Conservation (phyloP, 31 red algal species). For the Asparagopsis taxiformis region DNA sequence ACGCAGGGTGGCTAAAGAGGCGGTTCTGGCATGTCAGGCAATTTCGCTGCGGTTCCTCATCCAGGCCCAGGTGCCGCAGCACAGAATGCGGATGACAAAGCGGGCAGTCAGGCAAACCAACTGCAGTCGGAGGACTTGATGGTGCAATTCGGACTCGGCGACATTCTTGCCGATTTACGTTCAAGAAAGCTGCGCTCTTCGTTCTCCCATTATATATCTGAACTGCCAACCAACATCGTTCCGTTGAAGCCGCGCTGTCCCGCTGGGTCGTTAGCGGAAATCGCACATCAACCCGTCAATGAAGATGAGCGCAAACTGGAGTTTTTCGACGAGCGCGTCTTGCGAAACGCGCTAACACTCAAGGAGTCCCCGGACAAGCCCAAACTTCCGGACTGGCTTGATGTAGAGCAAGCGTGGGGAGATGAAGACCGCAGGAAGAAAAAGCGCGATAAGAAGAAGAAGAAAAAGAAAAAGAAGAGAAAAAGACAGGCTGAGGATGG, state of each 20-base stretch:
- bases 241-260: slow-evolving; percentile 72
- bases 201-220: slow-evolving; percentile 48
- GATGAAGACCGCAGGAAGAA: slow-evolving; percentile 42
- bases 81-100: too few relatives aligned
- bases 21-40: too few relatives aligned
- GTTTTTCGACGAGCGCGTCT: slow-evolving; percentile 45
- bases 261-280: slow-evolving; percentile 37
- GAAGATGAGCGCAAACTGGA: slow-evolving; percentile 61
- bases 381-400: slow-evolving; percentile 57
- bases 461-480: slow-evolving; percentile 61
- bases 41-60: too few relatives aligned
- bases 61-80: too few relatives aligned
- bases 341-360: slow-evolving; percentile 46
- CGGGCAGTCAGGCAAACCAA: too few relatives aligned
- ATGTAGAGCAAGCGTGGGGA: slow-evolving; percentile 56
- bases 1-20: too few relatives aligned
- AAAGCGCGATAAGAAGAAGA: slow-evolving; percentile 42
- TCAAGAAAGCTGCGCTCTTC: slow-evolving; percentile 61
- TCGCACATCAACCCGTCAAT: slow-evolving; percentile 60
- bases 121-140: slow-evolving; percentile 55
- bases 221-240: slow-evolving; percentile 49
- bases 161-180: slow-evolving; percentile 41
- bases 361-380: slow-evolving; percentile 30
- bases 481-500: slow-evolving; percentile 28
- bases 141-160: slow-evolving; percentile 46